phyloP scores from a whole-genome alignment of 2,329 filamentous ascomycete species.

The Colletotrichum godetiae region DNA sequence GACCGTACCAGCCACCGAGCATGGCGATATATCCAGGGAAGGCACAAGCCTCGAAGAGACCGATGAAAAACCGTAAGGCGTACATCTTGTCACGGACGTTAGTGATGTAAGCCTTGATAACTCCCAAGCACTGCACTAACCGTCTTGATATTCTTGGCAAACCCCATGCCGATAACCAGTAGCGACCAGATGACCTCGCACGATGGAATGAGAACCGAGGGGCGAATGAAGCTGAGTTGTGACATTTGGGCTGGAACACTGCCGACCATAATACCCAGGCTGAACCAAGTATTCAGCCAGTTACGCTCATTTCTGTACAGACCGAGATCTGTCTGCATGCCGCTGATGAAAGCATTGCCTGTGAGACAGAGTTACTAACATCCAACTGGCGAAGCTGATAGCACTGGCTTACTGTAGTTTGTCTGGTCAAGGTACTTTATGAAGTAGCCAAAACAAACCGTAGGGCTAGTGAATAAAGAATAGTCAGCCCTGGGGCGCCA shows the following conservation, averaged over 20 bases:
- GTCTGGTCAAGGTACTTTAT: conserved; percentile 42
- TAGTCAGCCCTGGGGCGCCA: not conserved
- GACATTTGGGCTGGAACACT: conserved; percentile 42
- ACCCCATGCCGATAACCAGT: conserved; percentile 31
- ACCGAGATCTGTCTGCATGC: conserved; percentile 41
- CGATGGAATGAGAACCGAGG: conserved; percentile 41
- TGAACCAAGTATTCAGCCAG: conserved; percentile 39
- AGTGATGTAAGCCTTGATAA: not conserved
- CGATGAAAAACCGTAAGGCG: conserved; percentile 55
- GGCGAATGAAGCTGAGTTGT: conserved; percentile 42
- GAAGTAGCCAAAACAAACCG: conserved; percentile 22
- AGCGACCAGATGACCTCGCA: conserved; percentile 41
- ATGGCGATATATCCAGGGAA: conserved; percentile 43
- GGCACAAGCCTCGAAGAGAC: conserved; percentile 51
- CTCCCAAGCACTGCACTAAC: conserved; percentile 8
- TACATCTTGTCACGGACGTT: conserved; percentile 46
- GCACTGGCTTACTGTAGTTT: conserved; percentile 41
- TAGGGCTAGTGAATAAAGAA: not conserved
- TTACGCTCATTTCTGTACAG: conserved; percentile 42
- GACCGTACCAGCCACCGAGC: conserved; percentile 56
- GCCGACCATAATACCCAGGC: conserved; percentile 38
- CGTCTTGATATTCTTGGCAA: conserved; percentile 39
- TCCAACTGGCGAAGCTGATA: not conserved
- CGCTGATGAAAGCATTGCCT: conserved; percentile 42
- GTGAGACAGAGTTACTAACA: not conserved